Base-by-base conservation (phyloP, 2,329 filamentous ascomycete genomes). In the Monosporascus sp. region DNA sequence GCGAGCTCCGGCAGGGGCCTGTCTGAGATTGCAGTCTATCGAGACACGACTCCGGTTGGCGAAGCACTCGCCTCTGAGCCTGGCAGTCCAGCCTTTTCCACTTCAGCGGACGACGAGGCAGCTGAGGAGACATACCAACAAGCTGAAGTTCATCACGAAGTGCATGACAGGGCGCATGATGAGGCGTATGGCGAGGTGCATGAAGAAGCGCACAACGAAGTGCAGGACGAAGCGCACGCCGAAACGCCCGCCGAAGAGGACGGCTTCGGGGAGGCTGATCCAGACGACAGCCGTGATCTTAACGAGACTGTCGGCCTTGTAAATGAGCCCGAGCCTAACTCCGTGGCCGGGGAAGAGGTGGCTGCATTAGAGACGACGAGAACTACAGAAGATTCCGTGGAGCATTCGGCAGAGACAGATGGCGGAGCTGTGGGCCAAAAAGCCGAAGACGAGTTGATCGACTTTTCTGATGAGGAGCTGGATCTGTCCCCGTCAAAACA, bases 11-110 rank as follows among this genome's bases (percentile, higher is more conserved):
- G 67, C 31, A 60, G 65, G 52, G 64, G 67, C 27, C 53, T 68
- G 20, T 65, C 64, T 31, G 65, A 68, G 52, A 57, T 69, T 43
- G 67, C 63, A 35, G 54, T 67, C 11, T 69, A 67, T 56, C 64
- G 64, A 52, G 62, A 63, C 35, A 53, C 54, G 7, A 58, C 62
- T 14, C 59, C 59, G 3, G 37, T 58, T 24, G 52, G 55, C 14
- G 60, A 58, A 7, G 60, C 61, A 15, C 52, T 57, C 39, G 46
- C 46, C 6, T 52, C 50, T 46, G 49, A 52, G 48, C 31, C 44
- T 35, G 51, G 52, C n/a, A 49, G 41, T 15, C 48, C 50, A 22
- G 47, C 37, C n/a, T 35, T 47, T 18, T 53, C 59, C 24, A 46
- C 41, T 50, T 54, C 58, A 50, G 49, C 56, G 22, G 55, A 59